Conservation (phyloP, 306 rosid species). For the Vachellia collinsii region DNA sequence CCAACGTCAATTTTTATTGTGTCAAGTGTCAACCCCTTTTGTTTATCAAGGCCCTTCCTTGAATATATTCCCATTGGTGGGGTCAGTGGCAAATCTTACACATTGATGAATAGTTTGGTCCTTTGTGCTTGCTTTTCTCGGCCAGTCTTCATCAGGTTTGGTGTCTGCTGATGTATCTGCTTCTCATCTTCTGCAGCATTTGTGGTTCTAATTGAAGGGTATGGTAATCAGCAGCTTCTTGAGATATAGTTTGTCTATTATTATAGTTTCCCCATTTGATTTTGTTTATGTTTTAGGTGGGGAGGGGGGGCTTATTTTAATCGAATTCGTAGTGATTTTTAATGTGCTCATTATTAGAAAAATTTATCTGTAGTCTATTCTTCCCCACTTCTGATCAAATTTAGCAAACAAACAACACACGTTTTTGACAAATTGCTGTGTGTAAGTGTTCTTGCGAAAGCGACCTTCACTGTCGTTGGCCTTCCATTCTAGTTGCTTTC, state of each 20-base stretch:
- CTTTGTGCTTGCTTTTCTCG: slow-evolving; percentile 3
- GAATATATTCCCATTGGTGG: slow-evolving; percentile 28
- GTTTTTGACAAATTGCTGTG: slow-evolving; percentile 22
- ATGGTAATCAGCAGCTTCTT: not conserved
- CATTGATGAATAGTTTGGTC: slow-evolving; percentile 14
- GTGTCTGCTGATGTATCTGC: slow-evolving; percentile 31
- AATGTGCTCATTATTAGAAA: not conserved
- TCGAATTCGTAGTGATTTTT: not conserved
- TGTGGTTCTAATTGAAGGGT: slow-evolving; percentile 30
- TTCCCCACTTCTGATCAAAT: not conserved
- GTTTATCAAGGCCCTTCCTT: slow-evolving; percentile 22
- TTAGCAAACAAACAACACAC: not conserved
- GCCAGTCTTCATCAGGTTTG: slow-evolving; percentile 39
- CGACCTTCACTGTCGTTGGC: slow-evolving; percentile 41
- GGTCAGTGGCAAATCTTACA: slow-evolving; percentile 42
- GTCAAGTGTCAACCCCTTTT: slow-evolving; percentile 41
- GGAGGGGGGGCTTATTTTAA: slow-evolving; percentile 19
- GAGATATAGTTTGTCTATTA: slow-evolving; percentile 9
- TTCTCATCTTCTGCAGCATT: slow-evolving; percentile 27
- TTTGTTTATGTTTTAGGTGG: slow-evolving; percentile 18
- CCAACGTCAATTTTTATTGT: slow-evolving; percentile 15
- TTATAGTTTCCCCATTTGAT: not conserved
- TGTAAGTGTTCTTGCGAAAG: slow-evolving; percentile 41
- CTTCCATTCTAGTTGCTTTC: slow-evolving; percentile 26
- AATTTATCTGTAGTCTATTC: slow-evolving; percentile 2